Conservation (phyloP, 1,284 basidiomycete species). For the Sanguinoderma infundibulare region DNA sequence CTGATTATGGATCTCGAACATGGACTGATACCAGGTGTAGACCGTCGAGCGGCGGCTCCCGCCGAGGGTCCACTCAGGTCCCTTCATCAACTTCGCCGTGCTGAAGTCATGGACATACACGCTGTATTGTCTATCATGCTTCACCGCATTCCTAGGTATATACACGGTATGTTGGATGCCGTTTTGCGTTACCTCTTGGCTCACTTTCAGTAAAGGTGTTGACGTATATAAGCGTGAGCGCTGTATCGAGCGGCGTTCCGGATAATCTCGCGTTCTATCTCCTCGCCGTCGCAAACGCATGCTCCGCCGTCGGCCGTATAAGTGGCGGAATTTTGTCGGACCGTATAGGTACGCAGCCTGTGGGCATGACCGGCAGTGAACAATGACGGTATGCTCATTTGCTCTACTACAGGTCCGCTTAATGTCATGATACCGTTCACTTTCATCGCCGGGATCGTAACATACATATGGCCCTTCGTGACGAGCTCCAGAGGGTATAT, state of each 20-base stretch:
- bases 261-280: constrained; percentile 47
- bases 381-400: neutral
- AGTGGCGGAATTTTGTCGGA: constrained; percentile 45
- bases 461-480: constrained; percentile 63
- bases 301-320: constrained; percentile 48
- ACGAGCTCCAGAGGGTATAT: constrained; percentile 44
- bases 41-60: constrained; percentile 55
- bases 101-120: constrained; percentile 52
- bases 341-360: constrained; percentile 35
- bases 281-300: constrained; percentile 50
- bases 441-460: constrained; percentile 51
- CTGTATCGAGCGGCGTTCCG: constrained; percentile 41
- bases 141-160: constrained; percentile 59
- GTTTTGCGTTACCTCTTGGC: neutral
- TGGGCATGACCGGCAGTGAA: no score
- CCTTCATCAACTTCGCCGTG: constrained; percentile 51
- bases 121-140: constrained; percentile 46
- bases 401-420: constrained; percentile 45
- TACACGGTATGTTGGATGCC: constrained; percentile 46
- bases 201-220: constrained; percentile 39
- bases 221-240: constrained; percentile 53
- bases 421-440: constrained; percentile 64
- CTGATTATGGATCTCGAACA: neutral
- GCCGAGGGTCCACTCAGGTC: constrained; percentile 49
- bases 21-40: constrained; percentile 34